Evolutionary conservation across 371 early-diverging fungal species (phyloP).

Genomic region (Thermomucor indicae-seudaticae): DNA sequence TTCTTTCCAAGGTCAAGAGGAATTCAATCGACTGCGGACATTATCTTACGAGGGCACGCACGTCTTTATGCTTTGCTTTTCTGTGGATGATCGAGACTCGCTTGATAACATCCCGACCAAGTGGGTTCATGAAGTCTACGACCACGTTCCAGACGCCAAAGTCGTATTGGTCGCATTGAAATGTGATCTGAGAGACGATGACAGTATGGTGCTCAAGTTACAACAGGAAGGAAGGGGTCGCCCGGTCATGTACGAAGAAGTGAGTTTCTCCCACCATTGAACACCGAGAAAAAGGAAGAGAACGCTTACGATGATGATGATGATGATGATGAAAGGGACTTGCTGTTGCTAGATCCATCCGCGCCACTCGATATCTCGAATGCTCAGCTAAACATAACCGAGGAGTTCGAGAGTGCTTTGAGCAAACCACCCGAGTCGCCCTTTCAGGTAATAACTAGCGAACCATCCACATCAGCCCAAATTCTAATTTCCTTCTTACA

Average conservation of each 20-base stretch:
- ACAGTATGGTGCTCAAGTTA: constrained; percentile 4
- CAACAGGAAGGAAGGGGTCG: constrained; percentile 7
- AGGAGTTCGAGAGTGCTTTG: constrained; percentile 48
- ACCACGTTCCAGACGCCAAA: constrained; percentile 43
- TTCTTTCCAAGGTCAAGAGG: constrained; percentile 54
- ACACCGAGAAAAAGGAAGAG: not conserved
- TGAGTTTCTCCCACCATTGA: constrained; percentile 2
- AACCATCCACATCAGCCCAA: too few species aligned
- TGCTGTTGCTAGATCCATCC: constrained; percentile 22
- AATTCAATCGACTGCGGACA: constrained; percentile 53
- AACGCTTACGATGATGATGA: not conserved
- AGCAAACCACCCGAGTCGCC: constrained; percentile 45
- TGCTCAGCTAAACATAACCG: constrained; percentile 53
- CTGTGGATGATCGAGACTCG: constrained; percentile 52
- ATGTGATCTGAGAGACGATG: constrained; percentile 50
- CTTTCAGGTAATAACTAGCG: constrained; percentile 41
- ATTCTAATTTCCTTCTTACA: too few species aligned
- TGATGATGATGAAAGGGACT: constrained; percentile 6
- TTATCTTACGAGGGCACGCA: constrained; percentile 52
- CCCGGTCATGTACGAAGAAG: constrained; percentile 45
- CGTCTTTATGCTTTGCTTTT: constrained; percentile 53
- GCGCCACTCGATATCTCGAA: constrained; percentile 48
- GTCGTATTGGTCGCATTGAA: constrained; percentile 50
- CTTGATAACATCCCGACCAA: constrained; percentile 50
- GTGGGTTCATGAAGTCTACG: constrained; percentile 47